Evolutionary conservation across 148 eudicot genomes (phyloP).

Genomic region (Arctostaphylos glauca): DNA sequence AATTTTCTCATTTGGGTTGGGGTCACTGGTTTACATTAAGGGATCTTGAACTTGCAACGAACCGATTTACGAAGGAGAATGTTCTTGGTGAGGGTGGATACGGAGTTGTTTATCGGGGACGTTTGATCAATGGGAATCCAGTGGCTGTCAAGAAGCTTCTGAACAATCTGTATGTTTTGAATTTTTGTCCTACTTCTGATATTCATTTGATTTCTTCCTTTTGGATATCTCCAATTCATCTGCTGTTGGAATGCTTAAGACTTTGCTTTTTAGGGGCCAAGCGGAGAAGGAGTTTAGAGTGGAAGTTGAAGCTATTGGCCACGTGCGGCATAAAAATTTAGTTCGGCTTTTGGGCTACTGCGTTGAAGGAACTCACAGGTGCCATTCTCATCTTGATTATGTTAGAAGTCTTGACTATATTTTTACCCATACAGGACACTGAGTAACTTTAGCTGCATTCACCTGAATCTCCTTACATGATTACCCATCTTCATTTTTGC

Average conservation of each 20-base stretch:
- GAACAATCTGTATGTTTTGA: conserved; percentile 53
- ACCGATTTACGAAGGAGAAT: conserved; percentile 65
- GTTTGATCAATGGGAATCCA: conserved; percentile 56
- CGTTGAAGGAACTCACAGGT: conserved; percentile 75
- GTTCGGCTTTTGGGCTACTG: conserved; percentile 71
- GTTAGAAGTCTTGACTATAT: background rate
- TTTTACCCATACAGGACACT: background rate
- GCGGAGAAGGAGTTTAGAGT: conserved; percentile 75
- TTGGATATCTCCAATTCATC: background rate
- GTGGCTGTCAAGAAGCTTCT: conserved; percentile 70
- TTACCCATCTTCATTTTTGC: no score
- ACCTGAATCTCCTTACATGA: background rate
- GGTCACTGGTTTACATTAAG: conserved; percentile 80
- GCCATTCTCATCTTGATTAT: background rate
- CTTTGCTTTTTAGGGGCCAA: conserved; percentile 43
- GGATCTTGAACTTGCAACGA: conserved; percentile 68
- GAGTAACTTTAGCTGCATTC: background rate
- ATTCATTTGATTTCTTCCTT: background rate
- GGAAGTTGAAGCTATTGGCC: conserved; percentile 78
- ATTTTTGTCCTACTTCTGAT: background rate
- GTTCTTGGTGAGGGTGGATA: conserved; percentile 78
- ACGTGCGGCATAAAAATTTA: conserved; percentile 66
- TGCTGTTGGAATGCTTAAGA: conserved; percentile 12
- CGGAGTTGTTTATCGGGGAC: conserved; percentile 65
- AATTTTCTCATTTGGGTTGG: conserved; percentile 77